Conservation (phyloP, 768 basidiomycete genomes). For the Termitomyces sp. region DNA sequence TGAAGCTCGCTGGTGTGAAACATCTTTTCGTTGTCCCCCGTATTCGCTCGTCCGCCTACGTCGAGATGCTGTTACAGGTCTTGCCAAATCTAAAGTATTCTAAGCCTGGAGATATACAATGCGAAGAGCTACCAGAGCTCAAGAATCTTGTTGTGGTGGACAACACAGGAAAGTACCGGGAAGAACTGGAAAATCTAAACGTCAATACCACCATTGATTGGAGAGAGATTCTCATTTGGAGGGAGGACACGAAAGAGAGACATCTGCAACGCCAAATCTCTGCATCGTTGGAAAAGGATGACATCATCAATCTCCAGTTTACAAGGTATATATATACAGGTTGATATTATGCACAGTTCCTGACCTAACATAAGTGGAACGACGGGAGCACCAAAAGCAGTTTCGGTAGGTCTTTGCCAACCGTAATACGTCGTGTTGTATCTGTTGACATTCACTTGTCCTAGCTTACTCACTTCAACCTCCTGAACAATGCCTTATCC, state of each 20-base stretch:
- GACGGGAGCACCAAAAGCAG: slow-evolving; percentile 78
- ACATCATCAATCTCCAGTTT: slow-evolving; percentile 80
- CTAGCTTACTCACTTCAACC: slow-evolving; percentile 72
- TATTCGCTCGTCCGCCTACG: slow-evolving; percentile 60
- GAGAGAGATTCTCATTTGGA: slow-evolving; percentile 69
- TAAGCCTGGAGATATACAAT: slow-evolving; percentile 50
- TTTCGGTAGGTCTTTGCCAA: slow-evolving; percentile 48
- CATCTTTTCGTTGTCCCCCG: slow-evolving; percentile 72
- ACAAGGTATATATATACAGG: slow-evolving; percentile 51
- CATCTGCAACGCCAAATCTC: slow-evolving; percentile 37
- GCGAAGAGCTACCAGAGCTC: slow-evolving; percentile 54
- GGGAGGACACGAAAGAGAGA: slow-evolving; percentile 42
- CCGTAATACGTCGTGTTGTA: not conserved
- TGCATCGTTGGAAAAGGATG: slow-evolving; percentile 46
- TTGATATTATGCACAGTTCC: not conserved
- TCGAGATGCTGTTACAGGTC: slow-evolving; percentile 51
- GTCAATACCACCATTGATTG: slow-evolving; percentile 60
- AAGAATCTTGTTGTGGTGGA: slow-evolving; percentile 65
- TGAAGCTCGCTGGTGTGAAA: slow-evolving; percentile 60
- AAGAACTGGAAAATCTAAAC: slow-evolving; percentile 34
- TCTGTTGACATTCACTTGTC: not conserved
- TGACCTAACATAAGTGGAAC: slow-evolving; percentile 51
- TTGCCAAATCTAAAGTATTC: slow-evolving; percentile 51
- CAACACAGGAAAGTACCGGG: slow-evolving; percentile 38
- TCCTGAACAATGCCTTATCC: slow-evolving; percentile 72